Base-by-base conservation (phyloP, 179 eudicot genomes). In the Corrigiola litoralis region DNA sequence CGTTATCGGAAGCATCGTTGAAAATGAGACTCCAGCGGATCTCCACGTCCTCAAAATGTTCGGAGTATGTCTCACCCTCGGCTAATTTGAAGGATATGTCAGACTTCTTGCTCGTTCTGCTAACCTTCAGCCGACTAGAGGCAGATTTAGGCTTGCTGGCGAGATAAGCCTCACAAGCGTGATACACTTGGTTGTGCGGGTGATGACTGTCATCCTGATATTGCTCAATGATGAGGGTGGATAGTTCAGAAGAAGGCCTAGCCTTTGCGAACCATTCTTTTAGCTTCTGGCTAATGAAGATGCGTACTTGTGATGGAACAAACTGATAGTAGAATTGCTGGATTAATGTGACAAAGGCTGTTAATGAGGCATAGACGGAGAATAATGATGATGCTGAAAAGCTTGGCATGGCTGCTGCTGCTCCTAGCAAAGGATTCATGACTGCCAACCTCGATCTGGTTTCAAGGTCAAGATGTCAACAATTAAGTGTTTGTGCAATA, bases 211-310 rank as follows among this genome's bases (percentile, higher is more conserved):
- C 73, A 31, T 76, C 85, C 20, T 81, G 76, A 0, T 38, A 63
- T 20, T 86, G 80, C 51, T 86, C 88, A 40, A 86, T 72, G 7
- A 84, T 48, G 0, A 86, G 45, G 8, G 82, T 84, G 45, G 82
- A 70, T 54, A 38, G 40, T n/a, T 68, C 53, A 28, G 68, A 12
- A 40, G 72, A 18, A 24, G 68, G 23, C 31, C 9, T 36, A 12
- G 75, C 1, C 52, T 55, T 61, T 6, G 53, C 60, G 61, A 70
- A 70, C 68, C 71, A 70, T 12, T 75, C 68, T 38, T 70, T 65
- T 0, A 75, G 7, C 27, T 61, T 53, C 10, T 46, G 34, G 55
- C 23, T 75, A 24, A 85, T 40, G 65, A 70, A 79, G 28, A 12
- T 6, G 16, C 79, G 81, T 12, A 81, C 8, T 57, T 55, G 75